A percentile compares a stretch with the other conserved stretches of the same genome.
phyloP scores from a whole-genome alignment of 352 stramenopile species.

The Phytophthora citricola region DNA sequence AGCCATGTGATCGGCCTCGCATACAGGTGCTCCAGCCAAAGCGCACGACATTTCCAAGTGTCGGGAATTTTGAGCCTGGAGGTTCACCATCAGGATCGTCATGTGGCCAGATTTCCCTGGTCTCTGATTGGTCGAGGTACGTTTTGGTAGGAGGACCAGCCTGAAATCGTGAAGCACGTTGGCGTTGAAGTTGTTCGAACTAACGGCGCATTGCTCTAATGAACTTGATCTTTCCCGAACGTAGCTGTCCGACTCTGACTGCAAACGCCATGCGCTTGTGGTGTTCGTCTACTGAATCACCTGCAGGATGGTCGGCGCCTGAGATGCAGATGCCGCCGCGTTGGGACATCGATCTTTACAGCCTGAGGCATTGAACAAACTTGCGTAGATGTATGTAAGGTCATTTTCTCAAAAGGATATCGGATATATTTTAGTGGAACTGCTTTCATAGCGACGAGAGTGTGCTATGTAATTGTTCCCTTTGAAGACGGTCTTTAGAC shows the following conservation, averaged over 20 bases:
- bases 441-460: too few species aligned
- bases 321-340: background rate
- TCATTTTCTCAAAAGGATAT: background rate
- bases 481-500: too few species aligned
- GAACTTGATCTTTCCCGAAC: background rate
- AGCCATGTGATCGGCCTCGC: background rate
- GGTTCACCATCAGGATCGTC: background rate
- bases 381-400: background rate
- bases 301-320: background rate
- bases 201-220: background rate
- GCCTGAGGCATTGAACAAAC: background rate
- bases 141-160: background rate
- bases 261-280: background rate
- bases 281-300: slow-evolving; percentile 1
- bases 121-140: background rate
- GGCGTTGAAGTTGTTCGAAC: background rate
- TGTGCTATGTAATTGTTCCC: too few species aligned
- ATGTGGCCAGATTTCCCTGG: background rate
- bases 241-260: background rate
- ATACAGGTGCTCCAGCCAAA: slow-evolving; percentile 2
- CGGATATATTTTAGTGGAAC: background rate
- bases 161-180: background rate
- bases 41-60: slow-evolving; percentile 16
- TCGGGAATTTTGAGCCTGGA: background rate
- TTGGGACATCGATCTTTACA: background rate